Percentiles rank a stretch among this genome's conserved stretches.
phyloP scores from a whole-genome alignment of 495 filamentous ascomycete species.

The Delitschia confertaspora region DNA sequence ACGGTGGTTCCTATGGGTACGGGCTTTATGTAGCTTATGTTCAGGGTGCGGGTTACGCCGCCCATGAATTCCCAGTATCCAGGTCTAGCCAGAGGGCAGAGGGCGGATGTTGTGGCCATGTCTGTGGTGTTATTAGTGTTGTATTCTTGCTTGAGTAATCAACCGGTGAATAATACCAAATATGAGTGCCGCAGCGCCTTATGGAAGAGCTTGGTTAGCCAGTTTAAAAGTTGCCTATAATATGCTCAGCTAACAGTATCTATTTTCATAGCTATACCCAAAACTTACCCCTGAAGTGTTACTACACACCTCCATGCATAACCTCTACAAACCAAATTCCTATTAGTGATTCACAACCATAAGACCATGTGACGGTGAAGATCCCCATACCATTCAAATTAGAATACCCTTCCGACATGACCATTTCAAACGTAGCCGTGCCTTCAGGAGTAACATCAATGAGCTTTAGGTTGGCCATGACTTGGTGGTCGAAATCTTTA shows the following conservation, averaged over 20 bases:
- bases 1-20: conserved; percentile 35
- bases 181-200: conserved; percentile 40
- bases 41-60: conserved; percentile 38
- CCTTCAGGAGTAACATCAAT: conserved; percentile 32
- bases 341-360: too few relatives aligned
- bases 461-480: conserved; percentile 35
- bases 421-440: conserved; percentile 18
- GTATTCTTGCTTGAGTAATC: not conserved
- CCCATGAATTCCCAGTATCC: conserved; percentile 43
- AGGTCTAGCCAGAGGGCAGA: conserved; percentile 36
- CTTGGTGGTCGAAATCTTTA: conserved; percentile 33
- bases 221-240: conserved; percentile 8
- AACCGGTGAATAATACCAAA: conserved; percentile 27
- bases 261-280: too few relatives aligned
- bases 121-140: conserved; percentile 21
- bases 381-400: conserved; percentile 23
- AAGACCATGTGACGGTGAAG: not conserved
- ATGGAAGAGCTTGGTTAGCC: conserved; percentile 33
- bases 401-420: conserved; percentile 17
- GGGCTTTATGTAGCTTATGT: conserved; percentile 37
- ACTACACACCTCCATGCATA: conserved; percentile 16
- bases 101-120: conserved; percentile 40
- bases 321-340: conserved; percentile 3
- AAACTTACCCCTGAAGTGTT: too few relatives aligned
- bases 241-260: conserved; percentile 20